phyloP scores from a whole-genome alignment of 2,329 filamentous ascomycete genomes.

The Ceratocystis alfenasii region DNA sequence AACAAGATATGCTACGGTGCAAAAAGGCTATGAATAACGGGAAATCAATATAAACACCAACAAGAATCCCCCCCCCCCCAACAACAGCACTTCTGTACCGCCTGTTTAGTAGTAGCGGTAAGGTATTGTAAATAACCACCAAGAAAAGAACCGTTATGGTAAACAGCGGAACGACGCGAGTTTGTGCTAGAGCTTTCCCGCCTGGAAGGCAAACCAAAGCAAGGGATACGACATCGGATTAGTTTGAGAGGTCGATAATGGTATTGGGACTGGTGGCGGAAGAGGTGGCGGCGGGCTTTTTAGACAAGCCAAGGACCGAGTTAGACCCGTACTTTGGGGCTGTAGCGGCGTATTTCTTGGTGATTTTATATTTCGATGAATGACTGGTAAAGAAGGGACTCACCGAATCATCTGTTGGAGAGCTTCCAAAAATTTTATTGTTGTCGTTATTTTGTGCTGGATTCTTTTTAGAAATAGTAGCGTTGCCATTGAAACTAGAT shows the following conservation, averaged over 20 bases:
- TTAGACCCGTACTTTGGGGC: neutral
- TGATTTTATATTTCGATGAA: constrained; percentile 7
- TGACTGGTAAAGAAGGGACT: constrained; percentile 4
- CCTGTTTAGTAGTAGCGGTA: neutral
- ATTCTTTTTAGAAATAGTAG: neutral
- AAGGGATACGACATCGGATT: neutral
- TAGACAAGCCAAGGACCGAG: neutral
- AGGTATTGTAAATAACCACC: neutral
- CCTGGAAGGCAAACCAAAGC: neutral
- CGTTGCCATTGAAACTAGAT: neutral
- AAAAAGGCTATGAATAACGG: constrained; percentile 5
- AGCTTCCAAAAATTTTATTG: neutral
- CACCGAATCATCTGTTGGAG: neutral
- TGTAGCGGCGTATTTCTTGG: constrained; percentile 3
- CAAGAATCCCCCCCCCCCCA: neutral
- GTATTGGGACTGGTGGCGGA: neutral
- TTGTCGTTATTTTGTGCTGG: neutral
- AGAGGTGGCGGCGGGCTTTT: neutral
- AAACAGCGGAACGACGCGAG: neutral
- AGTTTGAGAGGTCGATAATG: neutral
- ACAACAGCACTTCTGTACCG: neutral
- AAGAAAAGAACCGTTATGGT: neutral
- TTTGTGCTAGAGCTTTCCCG: neutral
- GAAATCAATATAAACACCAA: neutral
- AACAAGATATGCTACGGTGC: neutral